Conservation (phyloP, 306 rosid genomes). For the Notholithocarpus densiflorus region DNA sequence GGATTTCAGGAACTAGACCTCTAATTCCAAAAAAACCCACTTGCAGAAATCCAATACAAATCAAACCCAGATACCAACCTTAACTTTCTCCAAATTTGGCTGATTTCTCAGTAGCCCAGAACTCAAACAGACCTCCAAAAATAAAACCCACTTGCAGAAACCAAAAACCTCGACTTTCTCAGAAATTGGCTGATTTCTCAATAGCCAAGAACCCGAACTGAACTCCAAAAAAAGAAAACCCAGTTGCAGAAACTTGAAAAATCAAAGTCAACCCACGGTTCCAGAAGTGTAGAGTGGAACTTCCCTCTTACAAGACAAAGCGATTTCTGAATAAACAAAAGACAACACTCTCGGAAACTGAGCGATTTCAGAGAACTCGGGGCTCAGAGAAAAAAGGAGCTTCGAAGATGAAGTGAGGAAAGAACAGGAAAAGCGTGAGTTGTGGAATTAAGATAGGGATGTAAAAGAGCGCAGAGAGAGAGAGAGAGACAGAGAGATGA, state of each 20-base stretch:
- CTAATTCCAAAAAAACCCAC: conserved; percentile 19
- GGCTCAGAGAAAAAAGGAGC: conserved; percentile 9
- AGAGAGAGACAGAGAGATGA: not conserved
- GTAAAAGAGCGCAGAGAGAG: not conserved
- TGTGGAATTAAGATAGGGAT: conserved; percentile 12
- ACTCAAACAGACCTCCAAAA: not conserved
- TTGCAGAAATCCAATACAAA: conserved; percentile 14
- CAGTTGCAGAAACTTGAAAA: not conserved
- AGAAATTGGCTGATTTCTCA: not conserved
- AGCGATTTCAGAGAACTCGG: not conserved
- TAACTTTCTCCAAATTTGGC: not conserved
- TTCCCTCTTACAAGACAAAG: not conserved
- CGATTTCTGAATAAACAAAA: not conserved
- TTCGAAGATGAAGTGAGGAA: conserved; percentile 15
- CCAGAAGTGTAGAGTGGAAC: not conserved
- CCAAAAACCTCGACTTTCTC: not conserved
- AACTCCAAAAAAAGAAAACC: conserved; percentile 19
- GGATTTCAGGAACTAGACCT: conserved; percentile 8
- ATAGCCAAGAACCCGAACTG: not conserved
- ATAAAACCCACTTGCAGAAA: conserved; percentile 8
- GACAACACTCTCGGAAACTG: not conserved
- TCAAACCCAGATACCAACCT: conserved; percentile 18
- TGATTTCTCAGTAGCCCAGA: not conserved
- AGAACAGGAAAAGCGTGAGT: conserved; percentile 13
- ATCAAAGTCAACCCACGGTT: not conserved